A percentile compares a stretch with the other conserved stretches of the same genome.
These are phyloP conservation scores for Biscogniauxia sp. DNA, from an alignment of 2,329 filamentous ascomycete species.

Conservation along the genomic window DNA sequence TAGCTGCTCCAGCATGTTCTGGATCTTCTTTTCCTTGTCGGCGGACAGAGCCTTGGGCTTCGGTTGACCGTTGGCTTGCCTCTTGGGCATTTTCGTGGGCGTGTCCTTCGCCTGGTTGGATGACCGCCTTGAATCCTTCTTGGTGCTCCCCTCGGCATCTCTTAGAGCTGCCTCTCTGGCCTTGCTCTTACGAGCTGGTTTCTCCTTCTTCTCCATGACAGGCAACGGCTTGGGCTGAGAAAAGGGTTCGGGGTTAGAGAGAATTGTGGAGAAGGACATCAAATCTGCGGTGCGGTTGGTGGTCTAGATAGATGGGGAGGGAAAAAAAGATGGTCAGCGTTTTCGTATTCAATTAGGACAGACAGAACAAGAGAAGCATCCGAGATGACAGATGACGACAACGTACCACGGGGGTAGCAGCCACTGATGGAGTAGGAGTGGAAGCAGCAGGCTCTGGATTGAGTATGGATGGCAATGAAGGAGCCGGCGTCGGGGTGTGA, in stretches of 20 bases:
- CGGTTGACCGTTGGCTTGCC: conserved; percentile 58
- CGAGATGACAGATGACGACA: not conserved
- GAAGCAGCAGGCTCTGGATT: conserved; percentile 32
- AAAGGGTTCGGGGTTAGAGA: conserved; percentile 73
- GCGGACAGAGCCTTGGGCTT: conserved; percentile 50
- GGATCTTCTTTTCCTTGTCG: conserved; percentile 67
- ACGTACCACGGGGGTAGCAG: conserved; percentile 31
- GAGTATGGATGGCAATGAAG: conserved; percentile 32
- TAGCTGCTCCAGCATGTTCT: conserved; percentile 56
- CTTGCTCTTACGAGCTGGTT: conserved; percentile 43
- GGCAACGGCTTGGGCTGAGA: conserved; percentile 44
- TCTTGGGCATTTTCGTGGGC: conserved; percentile 52
- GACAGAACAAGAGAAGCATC: not conserved
- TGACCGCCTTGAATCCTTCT: conserved; percentile 48
- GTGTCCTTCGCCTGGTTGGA: conserved; percentile 44
- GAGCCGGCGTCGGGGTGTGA: conserved; percentile 29
- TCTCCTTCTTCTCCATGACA: conserved; percentile 39
- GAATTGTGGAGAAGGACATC: conserved; percentile 95
- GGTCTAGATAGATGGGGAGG: conserved; percentile 46
- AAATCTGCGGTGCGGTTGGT: conserved; percentile 75
- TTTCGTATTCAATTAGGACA: conserved; percentile 2
- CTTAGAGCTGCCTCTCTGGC: conserved; percentile 51
- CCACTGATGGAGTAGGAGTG: not conserved
- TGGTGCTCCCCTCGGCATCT: conserved; percentile 46
- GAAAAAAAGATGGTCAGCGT: conserved; percentile 7